Evolutionary conservation across 2,329 filamentous ascomycete species (phyloP), one percentile per base, ranked within the genome.

Genomic region (Xylaria sp.): DNA sequence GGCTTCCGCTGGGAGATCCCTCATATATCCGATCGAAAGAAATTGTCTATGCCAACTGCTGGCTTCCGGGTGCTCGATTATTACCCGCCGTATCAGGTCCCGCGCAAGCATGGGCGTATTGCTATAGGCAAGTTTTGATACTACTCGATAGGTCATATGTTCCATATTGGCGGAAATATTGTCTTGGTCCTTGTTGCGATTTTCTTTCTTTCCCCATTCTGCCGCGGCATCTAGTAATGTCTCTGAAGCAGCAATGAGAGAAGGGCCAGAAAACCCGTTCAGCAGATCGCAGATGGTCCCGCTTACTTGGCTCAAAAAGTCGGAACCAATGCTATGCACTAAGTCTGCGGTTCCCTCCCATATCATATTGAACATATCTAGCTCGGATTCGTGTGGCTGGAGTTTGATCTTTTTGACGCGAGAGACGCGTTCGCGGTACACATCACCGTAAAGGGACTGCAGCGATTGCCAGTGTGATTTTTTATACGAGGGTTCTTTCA

Each of bases 31-130:
- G 17, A 70, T 54, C 1, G 68, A 62, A 17, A 70, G 58, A 24
- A 70, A 68, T 30, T 60, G 42, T n/a, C 68, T 61, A 58, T 70
- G 68, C 68, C 68, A 70, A 24, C 56, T 68, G 36, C 68, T 70
- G 21, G 68, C 61, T 36, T 55, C 61, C n/a, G 68, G 68, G 42
- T 65, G 32, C 47, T 70, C 65, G 36, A 70, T 68, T 9, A 70
- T 65, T 17, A 53, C 53, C 14, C 65, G 65, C 24, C 45, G 56
- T 42, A 70, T 65, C 14, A 70, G 21, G 42, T 65, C 51, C 4
- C 17, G 54, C 19, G 65, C 54, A 36, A 65, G 65, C 2, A 53
- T 21, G 5, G 68, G 65, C 14, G 68, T 65, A 36, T 67, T 24
- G 30, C 61, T 45, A 32, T 27, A 48, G 7, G 68, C 42, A 36